Evolutionary conservation across 371 early-diverging fungal species (phyloP).

Genomic region (Catenaria anguillulae): DNA sequence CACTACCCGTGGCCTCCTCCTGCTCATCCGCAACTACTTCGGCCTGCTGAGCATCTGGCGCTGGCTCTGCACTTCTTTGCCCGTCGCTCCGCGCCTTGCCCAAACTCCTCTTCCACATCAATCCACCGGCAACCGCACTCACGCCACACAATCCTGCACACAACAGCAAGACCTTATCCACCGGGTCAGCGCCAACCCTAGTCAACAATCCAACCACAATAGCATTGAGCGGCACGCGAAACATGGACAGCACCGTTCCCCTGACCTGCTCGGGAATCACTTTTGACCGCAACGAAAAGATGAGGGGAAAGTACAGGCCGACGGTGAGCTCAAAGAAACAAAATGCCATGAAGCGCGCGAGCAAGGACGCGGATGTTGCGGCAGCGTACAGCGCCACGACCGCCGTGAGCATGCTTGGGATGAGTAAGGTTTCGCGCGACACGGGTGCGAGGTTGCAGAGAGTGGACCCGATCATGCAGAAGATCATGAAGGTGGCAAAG

Average conservation of each 20-base stretch:
- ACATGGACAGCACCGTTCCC: slow-evolving; percentile 28
- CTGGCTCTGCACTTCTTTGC: no score
- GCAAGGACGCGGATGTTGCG: not conserved
- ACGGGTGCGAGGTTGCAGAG: slow-evolving; percentile 8
- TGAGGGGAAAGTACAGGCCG: slow-evolving; percentile 28
- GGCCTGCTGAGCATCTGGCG: no score
- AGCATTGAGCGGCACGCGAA: slow-evolving; percentile 30
- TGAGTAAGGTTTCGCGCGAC: not conserved
- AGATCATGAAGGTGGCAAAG: slow-evolving; percentile 29
- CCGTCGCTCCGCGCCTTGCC: no score
- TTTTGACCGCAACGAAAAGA: slow-evolving; percentile 18
- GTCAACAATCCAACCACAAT: slow-evolving; percentile 22
- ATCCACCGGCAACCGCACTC: not conserved
- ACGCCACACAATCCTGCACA: not conserved
- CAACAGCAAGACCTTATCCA: not conserved
- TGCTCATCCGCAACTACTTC: no score
- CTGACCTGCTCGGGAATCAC: slow-evolving; percentile 25
- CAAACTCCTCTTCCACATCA: no score
- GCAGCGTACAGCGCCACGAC: not conserved
- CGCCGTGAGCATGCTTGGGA: not conserved
- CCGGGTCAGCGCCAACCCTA: not conserved
- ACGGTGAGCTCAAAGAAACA: slow-evolving; percentile 23
- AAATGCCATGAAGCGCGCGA: slow-evolving; percentile 13
- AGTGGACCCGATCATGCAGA: slow-evolving; percentile 24
- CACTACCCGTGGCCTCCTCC: no score